Evolutionary conservation across 192 early-diverging fungal species (phyloP).

Genomic region (Rhizoclosmatium sp.): DNA sequence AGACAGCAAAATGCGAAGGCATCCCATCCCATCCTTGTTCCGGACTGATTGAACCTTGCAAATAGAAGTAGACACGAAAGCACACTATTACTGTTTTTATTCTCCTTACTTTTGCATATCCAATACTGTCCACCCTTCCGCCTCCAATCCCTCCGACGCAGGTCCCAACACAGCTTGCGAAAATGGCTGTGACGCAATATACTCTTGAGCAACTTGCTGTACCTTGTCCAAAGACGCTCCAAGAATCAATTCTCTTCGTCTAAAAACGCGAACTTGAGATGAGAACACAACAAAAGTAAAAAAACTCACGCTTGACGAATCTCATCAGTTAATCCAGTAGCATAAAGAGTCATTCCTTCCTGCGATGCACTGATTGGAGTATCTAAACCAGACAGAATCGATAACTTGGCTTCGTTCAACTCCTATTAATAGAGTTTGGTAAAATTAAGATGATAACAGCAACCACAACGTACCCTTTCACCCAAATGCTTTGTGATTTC

Average conservation of each 20-base stretch:
- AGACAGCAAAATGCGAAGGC: not conserved
- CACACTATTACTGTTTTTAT: not conserved
- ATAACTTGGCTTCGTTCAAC: conserved; percentile 90
- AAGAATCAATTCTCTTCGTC: conserved; percentile 80
- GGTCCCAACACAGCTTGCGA: conserved; percentile 37
- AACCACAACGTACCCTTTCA: conserved; percentile 39
- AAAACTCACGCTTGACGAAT: conserved; percentile 76
- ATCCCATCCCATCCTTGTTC: no score
- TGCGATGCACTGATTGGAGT: conserved; percentile 80
- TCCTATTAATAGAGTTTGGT: conserved; percentile 53
- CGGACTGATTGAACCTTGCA: no score
- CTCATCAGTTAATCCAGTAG: conserved; percentile 80
- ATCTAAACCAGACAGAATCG: conserved; percentile 87
- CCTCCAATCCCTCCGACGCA: conserved; percentile 7
- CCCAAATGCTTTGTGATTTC: conserved; percentile 46
- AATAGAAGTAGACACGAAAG: no score
- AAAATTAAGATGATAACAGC: conserved; percentile 53
- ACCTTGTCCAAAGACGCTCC: conserved; percentile 72
- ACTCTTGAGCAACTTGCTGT: conserved; percentile 73
- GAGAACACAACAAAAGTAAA: not conserved
- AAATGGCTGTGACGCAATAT: conserved; percentile 51
- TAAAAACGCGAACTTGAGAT: conserved; percentile 31
- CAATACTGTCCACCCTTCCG: conserved; percentile 12
- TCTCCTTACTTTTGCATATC: conserved; percentile 4
- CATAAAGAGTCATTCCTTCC: conserved; percentile 86